A percentile compares a stretch with the other conserved stretches of the same genome.
Conservation (phyloP, 2,329 filamentous ascomycete genomes). For the Sordariomycetes sp. region DNA sequence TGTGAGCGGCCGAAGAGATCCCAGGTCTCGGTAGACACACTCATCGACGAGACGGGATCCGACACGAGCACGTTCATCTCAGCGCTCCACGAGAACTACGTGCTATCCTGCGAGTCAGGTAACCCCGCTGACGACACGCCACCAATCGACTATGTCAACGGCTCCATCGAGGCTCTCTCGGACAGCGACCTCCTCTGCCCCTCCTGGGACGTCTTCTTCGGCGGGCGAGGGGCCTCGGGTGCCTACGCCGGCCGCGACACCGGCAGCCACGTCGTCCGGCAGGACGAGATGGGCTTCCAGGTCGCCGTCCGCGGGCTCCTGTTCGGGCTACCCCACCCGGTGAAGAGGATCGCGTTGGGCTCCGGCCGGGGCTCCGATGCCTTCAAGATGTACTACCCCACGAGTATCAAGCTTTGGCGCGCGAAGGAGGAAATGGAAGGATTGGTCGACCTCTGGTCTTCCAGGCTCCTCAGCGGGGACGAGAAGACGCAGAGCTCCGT, state of each 20-base stretch:
- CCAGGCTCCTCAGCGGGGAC: constrained; percentile 47
- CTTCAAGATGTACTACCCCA: constrained; percentile 88
- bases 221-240: constrained; percentile 33
- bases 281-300: constrained; percentile 92
- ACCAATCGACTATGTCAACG: constrained; percentile 68
- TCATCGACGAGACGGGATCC: constrained; percentile 91
- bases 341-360: constrained; percentile 52
- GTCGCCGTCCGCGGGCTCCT: constrained; percentile 78
- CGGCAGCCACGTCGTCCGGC: constrained; percentile 65
- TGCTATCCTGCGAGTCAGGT: constrained; percentile 63
- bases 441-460: constrained; percentile 59
- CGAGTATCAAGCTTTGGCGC: constrained; percentile 73
- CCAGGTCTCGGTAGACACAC: constrained; percentile 57
- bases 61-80: constrained; percentile 86
- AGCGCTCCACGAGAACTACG: constrained; percentile 88
- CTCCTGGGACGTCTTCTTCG: constrained; percentile 59
- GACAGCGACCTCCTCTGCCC: constrained; percentile 78
- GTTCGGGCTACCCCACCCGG: constrained; percentile 75
- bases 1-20: constrained; percentile 50
- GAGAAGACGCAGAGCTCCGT: constrained; percentile 21
- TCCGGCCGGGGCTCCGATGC: constrained; percentile 36
- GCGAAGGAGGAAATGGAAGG: constrained; percentile 72
- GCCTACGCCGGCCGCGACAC: constrained; percentile 42
- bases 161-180: constrained; percentile 79
- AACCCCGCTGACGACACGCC: constrained; percentile 38